Evolutionary conservation across 345 rosid genomes (phyloP), one percentile per base, ranked within the genome.

Genomic region (Ceriops decandra): DNA sequence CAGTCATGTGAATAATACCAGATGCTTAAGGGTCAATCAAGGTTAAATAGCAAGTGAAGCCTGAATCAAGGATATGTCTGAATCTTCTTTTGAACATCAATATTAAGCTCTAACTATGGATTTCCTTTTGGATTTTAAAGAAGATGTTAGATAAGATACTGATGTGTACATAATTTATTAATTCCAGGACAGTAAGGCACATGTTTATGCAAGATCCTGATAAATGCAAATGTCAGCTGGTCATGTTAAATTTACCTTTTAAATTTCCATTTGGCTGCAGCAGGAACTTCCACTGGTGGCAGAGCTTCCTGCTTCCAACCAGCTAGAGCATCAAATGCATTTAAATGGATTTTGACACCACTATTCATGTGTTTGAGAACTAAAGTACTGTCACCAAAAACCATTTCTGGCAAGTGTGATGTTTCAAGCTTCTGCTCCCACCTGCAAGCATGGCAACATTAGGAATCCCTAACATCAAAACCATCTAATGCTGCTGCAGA

Each of bases 241-340:
- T 16, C 26, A 27, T 21, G 11, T 56, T n/a, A 56, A 31, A 46
- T 57, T 53, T 53, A 88, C 99, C 99, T 87, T 78, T 96, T 86
- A 72, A 86, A 91, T 77, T 91, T 95, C 99, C 99, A 95, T 80
- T 84, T 57, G 27, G 87, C 95, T 0, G 99, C 96, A 1, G 97
- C 95, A 62, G 99, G 99, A 76, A 95, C 97, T 76, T 95, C 89
- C 77, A 91, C 97, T 0, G 99, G 93, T 1, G 96, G 97, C 78
- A 91, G 84, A 26, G 83, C 86, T 78, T 89, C 95, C 71, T 88
- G 67, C 79, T 90, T 91, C 92, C 99, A 90, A 20, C 92, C 97
- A 26, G 69, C 52, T 30, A 90, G 77, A n/a, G 96, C 96, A 77
- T 95, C 98, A 78, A 90, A 86, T 4, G 98, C 97, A 73, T 88